phyloP scores from a whole-genome alignment of 163 green algal species.

The Coccomyxa subellipsoidea region DNA sequence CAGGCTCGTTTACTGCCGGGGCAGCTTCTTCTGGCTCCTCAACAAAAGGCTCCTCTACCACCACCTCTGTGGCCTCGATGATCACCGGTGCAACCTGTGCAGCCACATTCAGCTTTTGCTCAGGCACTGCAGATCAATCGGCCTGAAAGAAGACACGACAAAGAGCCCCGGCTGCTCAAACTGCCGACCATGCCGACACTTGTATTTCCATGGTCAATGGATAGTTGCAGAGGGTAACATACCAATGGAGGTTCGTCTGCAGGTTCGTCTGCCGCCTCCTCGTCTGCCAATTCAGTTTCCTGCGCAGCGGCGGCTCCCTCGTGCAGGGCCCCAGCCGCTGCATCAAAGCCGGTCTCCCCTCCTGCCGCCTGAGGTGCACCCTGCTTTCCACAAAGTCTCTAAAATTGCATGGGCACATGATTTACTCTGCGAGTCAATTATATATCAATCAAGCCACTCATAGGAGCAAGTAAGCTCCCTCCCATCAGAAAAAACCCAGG shows the following conservation, averaged over 20 bases:
- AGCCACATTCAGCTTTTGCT: not conserved
- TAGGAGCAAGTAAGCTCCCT: too few species aligned
- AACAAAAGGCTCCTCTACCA: not conserved
- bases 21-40: not conserved
- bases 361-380: not conserved
- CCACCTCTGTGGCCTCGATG: not conserved
- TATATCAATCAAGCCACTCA: too few species aligned
- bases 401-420: too few species aligned
- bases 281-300: not conserved
- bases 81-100: not conserved
- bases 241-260: not conserved
- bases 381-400: not conserved
- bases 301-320: not conserved
- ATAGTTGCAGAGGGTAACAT: not conserved
- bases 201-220: too few species aligned
- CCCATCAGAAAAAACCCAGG: not conserved
- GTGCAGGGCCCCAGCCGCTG: not conserved
- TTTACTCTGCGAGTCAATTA: too few species aligned
- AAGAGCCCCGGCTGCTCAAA: too few species aligned
- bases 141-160: too few species aligned
- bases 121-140: too few species aligned
- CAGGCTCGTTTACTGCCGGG: not conserved
- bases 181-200: too few species aligned
- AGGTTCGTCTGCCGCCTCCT: not conserved
- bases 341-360: not conserved